These are phyloP conservation scores for Hapsidospora chrysogenum DNA, from an alignment of 495 filamentous ascomycete genomes.

Conservation along the genomic window DNA sequence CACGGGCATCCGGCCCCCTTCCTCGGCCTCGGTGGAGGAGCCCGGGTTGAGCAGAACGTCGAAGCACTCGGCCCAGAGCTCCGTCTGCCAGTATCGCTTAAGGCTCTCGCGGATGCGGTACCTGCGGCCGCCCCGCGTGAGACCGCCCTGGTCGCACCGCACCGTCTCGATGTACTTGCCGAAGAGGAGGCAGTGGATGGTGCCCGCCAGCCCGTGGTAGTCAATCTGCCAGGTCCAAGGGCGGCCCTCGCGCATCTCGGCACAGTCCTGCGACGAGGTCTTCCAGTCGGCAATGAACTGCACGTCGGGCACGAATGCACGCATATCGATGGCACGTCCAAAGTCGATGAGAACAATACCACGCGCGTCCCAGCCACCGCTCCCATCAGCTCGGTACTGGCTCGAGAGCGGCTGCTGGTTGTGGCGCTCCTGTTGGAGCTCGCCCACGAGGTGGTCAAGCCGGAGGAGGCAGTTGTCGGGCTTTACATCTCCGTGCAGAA, in stretches of 20 bases:
- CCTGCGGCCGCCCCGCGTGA: constrained; percentile 33
- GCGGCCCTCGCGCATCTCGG: constrained; percentile 80
- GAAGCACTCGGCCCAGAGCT: constrained; percentile 74
- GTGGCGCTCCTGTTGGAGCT: constrained; percentile 21
- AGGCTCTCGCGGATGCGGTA: constrained; percentile 55
- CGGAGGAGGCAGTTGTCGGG: constrained; percentile 88
- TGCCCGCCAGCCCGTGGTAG: constrained; percentile 79
- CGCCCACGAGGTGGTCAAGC: constrained; percentile 37
- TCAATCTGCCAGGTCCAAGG: constrained; percentile 96
- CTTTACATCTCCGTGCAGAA: constrained; percentile 91
- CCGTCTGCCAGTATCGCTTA: constrained; percentile 90
- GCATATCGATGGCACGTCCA: constrained; percentile 87
- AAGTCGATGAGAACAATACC: constrained; percentile 87
- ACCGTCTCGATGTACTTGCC: constrained; percentile 86
- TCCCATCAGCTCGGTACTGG: constrained; percentile 53
- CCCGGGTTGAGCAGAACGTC: constrained; percentile 75
- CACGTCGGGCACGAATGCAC: constrained; percentile 55
- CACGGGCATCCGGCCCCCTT: constrained; percentile 44
- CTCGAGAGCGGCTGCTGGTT: constrained; percentile 12
- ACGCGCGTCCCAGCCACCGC: constrained; percentile 61
- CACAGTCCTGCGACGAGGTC: constrained; percentile 65
- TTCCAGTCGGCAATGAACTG: constrained; percentile 95
- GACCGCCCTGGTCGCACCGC: constrained; percentile 28
- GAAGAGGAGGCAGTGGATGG: constrained; percentile 73
- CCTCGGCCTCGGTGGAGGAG: constrained; percentile 40